phyloP scores from a whole-genome alignment of 2,329 filamentous ascomycete species.

The Phialophora chinensis region DNA sequence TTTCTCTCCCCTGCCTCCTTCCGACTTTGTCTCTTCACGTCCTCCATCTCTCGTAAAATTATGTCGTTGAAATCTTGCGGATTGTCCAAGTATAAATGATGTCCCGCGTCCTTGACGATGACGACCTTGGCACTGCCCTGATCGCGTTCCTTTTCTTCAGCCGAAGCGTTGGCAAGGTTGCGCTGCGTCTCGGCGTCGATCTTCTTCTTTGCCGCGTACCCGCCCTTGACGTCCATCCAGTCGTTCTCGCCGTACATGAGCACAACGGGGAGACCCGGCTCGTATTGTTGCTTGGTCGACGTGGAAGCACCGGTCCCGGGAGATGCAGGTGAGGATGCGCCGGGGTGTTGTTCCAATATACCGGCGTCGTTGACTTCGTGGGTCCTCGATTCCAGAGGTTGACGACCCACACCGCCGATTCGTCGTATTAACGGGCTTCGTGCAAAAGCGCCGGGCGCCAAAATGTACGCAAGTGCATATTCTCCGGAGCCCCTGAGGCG shows the following conservation, averaged over 20 bases:
- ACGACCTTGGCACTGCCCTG: conserved; percentile 83
- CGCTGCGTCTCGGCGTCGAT: conserved; percentile 71
- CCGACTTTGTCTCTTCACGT: conserved; percentile 53
- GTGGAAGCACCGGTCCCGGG: conserved; percentile 35
- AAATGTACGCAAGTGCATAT: conserved; percentile 88
- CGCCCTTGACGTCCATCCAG: conserved; percentile 96
- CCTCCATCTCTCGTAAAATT: conserved; percentile 70
- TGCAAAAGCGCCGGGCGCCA: conserved; percentile 91
- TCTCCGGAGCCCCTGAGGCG: conserved; percentile 90
- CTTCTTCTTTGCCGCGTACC: conserved; percentile 78
- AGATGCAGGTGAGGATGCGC: conserved; percentile 43
- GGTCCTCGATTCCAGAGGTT: conserved; percentile 52
- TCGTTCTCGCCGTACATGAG: conserved; percentile 98
- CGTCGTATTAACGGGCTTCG: conserved; percentile 84
- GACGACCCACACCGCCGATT: conserved; percentile 85
- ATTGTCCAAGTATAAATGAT: conserved; percentile 75
- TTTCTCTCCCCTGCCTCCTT: conserved; percentile 41
- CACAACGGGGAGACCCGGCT: conserved; percentile 78
- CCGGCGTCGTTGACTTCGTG: conserved; percentile 9
- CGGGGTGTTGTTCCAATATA: conserved; percentile 9
- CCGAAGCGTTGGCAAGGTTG: conserved; percentile 65
- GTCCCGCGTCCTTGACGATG: conserved; percentile 73
- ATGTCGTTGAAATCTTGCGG: conserved; percentile 72
- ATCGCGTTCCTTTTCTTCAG: conserved; percentile 72
- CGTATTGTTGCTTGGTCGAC: conserved; percentile 44